Evolutionary conservation across 2,329 filamentous ascomycete species (phyloP), one percentile per base, ranked within the genome.

Genomic region (Myotisia sp.): DNA sequence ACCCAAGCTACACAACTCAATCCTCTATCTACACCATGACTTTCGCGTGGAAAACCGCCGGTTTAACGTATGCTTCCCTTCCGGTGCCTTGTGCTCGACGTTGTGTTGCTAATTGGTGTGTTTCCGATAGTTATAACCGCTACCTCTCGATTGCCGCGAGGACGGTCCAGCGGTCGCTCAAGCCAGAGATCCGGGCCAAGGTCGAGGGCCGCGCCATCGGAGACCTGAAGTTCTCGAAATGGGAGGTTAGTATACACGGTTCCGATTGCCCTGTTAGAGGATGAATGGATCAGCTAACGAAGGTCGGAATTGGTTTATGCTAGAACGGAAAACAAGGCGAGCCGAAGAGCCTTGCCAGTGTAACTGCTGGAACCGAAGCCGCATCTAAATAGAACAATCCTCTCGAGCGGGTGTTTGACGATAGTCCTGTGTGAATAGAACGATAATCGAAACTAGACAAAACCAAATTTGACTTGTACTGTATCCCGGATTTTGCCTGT

Each of bases 271-370:
- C 7, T 12, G 12, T 21, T 21, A 13, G n/a, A 10, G 49, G 44
- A 42, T 24, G 30, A n/a, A 28, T 29, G 20, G 10, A 31, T 6
- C 12, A 14, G 6, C 10, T 19, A 12, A n/a, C 9, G 19, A 14
- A 14, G 13, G 4, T 4, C 6, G 27, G 36, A 27, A 23, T 9
- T 10, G 14, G 18, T 34, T 36, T 20, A 35, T 17, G 13, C 5
- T 62, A 95, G 90, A 84, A 85, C 67, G 90, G 90, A 70, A 94
- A 93, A 76, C 83, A 92, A 68, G 80, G 84, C 59, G 87, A 95
- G 30, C 13, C 22, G 7, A n/a, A 7, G 22, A 24, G 22, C 22
- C 22, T n/a, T 7, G n/a, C 7, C 22, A 24, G 22, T n/a, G n/a
- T 24, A 7, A 24, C 22, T 24, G 7, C n/a, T n/a, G n/a, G n/a